phyloP scores from a whole-genome alignment of 306 rosid species.

The Carpinus viminea region DNA sequence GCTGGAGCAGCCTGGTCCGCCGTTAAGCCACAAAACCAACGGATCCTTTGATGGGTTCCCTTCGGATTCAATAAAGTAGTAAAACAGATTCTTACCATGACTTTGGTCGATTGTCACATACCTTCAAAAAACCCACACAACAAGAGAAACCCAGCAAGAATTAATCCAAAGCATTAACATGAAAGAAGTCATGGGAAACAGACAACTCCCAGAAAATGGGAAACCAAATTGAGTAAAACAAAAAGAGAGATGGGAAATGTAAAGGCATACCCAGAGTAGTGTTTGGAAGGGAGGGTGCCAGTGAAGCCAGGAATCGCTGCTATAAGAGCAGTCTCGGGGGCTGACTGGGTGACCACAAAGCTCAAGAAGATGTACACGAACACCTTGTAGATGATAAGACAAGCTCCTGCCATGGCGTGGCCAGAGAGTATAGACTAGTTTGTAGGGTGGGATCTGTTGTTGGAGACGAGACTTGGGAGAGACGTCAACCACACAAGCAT shows the following conservation, averaged over 20 bases:
- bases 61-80: constrained; percentile 79
- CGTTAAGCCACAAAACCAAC: constrained; percentile 95
- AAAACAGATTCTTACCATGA: constrained; percentile 74
- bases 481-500: neutral
- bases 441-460: neutral
- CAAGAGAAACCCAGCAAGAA: constrained; percentile 1
- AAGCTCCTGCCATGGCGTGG: constrained; percentile 21
- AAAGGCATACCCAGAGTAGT: constrained; percentile 47
- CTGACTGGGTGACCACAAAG: constrained; percentile 33
- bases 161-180: neutral
- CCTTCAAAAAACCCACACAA: constrained; percentile 29
- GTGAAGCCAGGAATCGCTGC: constrained; percentile 50
- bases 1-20: constrained; percentile 98
- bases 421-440: neutral
- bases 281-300: constrained; percentile 45
- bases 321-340: constrained; percentile 38
- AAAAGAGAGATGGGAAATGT: neutral
- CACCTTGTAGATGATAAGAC: neutral
- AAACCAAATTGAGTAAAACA: neutral
- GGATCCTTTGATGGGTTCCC: constrained; percentile 80
- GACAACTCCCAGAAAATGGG: neutral
- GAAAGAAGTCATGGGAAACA: neutral
- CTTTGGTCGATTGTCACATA: constrained; percentile 43
- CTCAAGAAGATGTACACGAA: constrained; percentile 13
- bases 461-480: neutral